Base-by-base conservation (phyloP, 352 stramenopile genomes). In the Globisporangium irregulare region DNA sequence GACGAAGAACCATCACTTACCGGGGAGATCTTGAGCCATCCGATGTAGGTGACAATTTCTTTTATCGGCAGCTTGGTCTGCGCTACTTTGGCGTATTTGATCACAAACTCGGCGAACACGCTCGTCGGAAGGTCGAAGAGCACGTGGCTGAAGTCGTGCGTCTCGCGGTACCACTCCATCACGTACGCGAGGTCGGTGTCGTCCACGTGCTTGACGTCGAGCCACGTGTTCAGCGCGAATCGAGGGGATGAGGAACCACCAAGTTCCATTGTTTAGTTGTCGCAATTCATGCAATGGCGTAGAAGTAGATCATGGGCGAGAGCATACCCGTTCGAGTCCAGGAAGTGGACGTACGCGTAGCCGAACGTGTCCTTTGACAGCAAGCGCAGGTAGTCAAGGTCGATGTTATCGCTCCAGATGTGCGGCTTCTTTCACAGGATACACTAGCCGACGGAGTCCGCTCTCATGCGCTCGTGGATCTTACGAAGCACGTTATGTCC, bases 81-180 rank as follows among this genome's bases (percentile, higher is more conserved):
- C 18, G 18, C 46, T 18, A 0, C 18, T 20, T 53, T 12, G 5
- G 18, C 7, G 46, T 9, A 53, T 12, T 53, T 53, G 3, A 53
- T 25, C 46, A 24, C 18, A 6, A 53, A 24, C 46, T 53, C 46
- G 18, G 4, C 46, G 5, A 53, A 12, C 0, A 53, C 18, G 7
- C 0, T 53, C 18, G 20, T 8, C 1, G 24, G 83, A 86, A 51
- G 79, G 70, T 1, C 91, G 46, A 92, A 98, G 12, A 99, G 80
- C 59, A 92, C 95, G 84, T 99, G 97, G 89, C 89, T 98, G 74
- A 98, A 98, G 79, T 99, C 97, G 73, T 99, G 97, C 38, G 78
- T 73, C 78, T 98, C 93, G 58, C 94, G 83, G 78, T 97, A 97
- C 56, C 56, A 84, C 65, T 96, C 86, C 92, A 99, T 98, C 9